A percentile compares a stretch with the other conserved stretches of the same genome.
These are phyloP conservation scores for Lachancea cidri DNA, from an alignment of 805 yeast species.

Conservation along the genomic window DNA sequence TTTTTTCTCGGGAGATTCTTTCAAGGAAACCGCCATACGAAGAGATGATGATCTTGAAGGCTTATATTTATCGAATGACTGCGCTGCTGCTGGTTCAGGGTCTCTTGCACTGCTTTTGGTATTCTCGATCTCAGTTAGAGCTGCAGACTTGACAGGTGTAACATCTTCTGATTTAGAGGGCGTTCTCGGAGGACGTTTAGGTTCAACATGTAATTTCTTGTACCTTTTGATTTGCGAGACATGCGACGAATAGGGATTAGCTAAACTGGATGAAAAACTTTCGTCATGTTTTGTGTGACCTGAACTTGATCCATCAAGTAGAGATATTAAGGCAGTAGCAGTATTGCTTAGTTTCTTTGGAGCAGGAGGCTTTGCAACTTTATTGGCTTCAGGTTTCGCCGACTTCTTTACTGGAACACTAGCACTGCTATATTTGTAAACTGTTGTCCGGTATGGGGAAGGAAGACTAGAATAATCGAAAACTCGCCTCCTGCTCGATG, in stretches of 20 bases:
- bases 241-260: conserved; percentile 41
- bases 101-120: background rate
- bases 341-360: conserved; percentile 39
- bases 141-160: conserved; percentile 8
- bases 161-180: conserved; percentile 2
- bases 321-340: conserved; percentile 45
- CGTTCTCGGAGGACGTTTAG: conserved; percentile 1
- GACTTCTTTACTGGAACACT: conserved; percentile 5
- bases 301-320: conserved; percentile 37
- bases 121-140: conserved; percentile 1
- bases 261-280: conserved; percentile 18
- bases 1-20: conserved; percentile 12
- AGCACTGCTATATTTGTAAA: conserved; percentile 26
- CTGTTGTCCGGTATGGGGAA: conserved; percentile 36
- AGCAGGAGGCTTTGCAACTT: conserved; percentile 5
- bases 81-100: background rate
- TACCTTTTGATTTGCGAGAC: conserved; percentile 14
- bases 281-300: conserved; percentile 4
- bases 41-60: conserved; percentile 37
- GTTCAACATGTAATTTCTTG: conserved; percentile 6
- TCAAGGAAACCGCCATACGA: conserved; percentile 29
- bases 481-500: conserved; percentile 24
- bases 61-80: conserved; percentile 27
- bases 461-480: conserved; percentile 37
- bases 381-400: background rate